A percentile compares a stretch with the other conserved stretches of the same genome.
phyloP scores from a whole-genome alignment of 202 grass and related monocot genomes.

The Setaria italica region DNA sequence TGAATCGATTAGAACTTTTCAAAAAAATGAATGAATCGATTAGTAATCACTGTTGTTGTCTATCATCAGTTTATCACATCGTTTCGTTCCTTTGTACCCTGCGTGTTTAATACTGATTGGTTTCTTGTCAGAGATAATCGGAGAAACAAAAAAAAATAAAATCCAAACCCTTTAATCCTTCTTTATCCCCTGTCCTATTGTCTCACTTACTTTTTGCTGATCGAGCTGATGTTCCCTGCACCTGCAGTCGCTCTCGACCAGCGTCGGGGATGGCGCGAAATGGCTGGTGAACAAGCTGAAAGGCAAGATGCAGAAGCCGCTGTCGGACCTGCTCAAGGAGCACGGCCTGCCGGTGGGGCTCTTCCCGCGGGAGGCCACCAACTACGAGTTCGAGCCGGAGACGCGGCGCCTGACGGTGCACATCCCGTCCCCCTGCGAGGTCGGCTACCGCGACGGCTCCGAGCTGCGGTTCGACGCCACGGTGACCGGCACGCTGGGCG shows the following conservation, averaged over 20 bases:
- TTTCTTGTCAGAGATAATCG: background rate
- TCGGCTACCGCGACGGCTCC: conserved; percentile 85
- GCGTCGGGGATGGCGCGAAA: conserved; percentile 78
- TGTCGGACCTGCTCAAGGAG: conserved; percentile 78
- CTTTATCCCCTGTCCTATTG: background rate
- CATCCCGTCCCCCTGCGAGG: conserved; percentile 86
- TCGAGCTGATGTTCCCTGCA: background rate
- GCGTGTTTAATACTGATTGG: background rate
- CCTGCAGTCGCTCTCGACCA: conserved; percentile 78
- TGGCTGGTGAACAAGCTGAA: conserved; percentile 98
- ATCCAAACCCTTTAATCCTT: background rate
- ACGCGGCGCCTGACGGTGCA: conserved; percentile 80
- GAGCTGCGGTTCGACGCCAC: conserved; percentile 77
- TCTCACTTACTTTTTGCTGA: background rate
- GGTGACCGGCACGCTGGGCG: conserved; percentile 65
- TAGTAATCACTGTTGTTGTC: background rate
- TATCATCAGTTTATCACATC: background rate
- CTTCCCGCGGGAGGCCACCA: conserved; percentile 83
- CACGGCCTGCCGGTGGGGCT: conserved; percentile 79
- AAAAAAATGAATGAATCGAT: background rate
- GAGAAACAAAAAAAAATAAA: background rate
- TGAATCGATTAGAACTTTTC: too few relatives aligned
- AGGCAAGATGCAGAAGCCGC: conserved; percentile 95
- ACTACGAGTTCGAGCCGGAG: conserved; percentile 82
- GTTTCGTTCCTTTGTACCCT: background rate